phyloP scores from a whole-genome alignment of 2,329 filamentous ascomycete species.

The Trichoderma sp. region DNA sequence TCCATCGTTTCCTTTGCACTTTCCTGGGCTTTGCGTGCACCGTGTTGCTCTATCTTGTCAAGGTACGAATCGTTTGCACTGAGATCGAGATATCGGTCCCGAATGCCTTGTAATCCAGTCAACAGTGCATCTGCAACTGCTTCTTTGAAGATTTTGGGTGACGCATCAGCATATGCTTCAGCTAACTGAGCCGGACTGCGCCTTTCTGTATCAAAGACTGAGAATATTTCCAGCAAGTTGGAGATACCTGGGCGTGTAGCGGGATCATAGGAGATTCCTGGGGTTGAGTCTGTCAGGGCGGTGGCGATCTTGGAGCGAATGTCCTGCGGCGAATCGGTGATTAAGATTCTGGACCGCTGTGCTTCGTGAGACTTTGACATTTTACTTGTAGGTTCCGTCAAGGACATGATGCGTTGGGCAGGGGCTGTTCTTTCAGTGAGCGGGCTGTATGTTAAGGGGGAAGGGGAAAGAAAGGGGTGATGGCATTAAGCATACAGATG shows the following conservation, averaged over 20 bases:
- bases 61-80: constrained; percentile 49
- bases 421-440: constrained; percentile 51
- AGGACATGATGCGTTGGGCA: constrained; percentile 83
- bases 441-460: background rate
- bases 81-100: constrained; percentile 54
- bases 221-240: constrained; percentile 80
- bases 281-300: constrained; percentile 72
- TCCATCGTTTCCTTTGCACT: constrained; percentile 60
- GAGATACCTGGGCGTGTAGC: constrained; percentile 72
- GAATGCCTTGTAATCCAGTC: constrained; percentile 50
- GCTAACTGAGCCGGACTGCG: constrained; percentile 43
- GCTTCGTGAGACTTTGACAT: constrained; percentile 90
- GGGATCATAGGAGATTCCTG: constrained; percentile 70
- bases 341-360: constrained; percentile 72
- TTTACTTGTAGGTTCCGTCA: constrained; percentile 72
- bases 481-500: constrained; percentile 53
- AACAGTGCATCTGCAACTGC: constrained; percentile 59
- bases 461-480: too few relatives aligned
- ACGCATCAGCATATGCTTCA: constrained; percentile 36
- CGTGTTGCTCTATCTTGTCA: constrained; percentile 55
- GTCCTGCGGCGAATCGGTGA: constrained; percentile 65
- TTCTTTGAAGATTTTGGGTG: constrained; percentile 43
- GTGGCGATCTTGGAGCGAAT: constrained; percentile 68
- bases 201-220: constrained; percentile 56
- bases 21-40: constrained; percentile 57